Evolutionary conservation across 306 rosid genomes (phyloP), one percentile per base, ranked within the genome.

Genomic region (Hippophae gyantsensis): DNA sequence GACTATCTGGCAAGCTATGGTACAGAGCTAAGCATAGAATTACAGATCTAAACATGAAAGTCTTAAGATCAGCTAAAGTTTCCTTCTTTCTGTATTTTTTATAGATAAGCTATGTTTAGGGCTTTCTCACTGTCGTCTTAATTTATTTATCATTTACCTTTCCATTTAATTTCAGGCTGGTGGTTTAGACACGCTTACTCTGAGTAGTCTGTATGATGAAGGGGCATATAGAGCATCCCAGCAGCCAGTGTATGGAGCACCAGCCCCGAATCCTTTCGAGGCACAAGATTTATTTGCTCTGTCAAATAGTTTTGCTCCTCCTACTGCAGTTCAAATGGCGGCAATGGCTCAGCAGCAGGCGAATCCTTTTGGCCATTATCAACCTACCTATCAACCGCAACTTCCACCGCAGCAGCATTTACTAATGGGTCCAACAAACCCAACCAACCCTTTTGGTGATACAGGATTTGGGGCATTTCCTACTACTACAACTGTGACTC

Each of bases 221-320:
- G 97, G 76, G 7, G 94, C 90, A 2, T 89, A 93, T 47, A 73
- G 97, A 80, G 85, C 97, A 52, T 67, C 95, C 10, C 89, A 82
- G 72, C 95, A 93, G 74, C 94, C 97, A 0, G 84, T 79, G 54
- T 93, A 93, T 53, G 99, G 99, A 63, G 73, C 81, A 57, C 87
- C 97, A 0, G 89, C 97, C 14, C 99, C 94, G 3, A 93, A 93
- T 72, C 99, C 99, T 32, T 93, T 93, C 41, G 95, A 86, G 81
- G 82, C 82, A 57, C 96, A 82, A 5, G 97, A 93, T 71, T 97
- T 97, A 13, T 93, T 93, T 74, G 79, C 86, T 42, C 63, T 82
- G 54, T 88, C 99, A 52, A 82, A 67, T 65, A 68, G 61, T 57
- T 42, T 88, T 48, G 80, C 89, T 54, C 84, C 99, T 23, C 86